Base-by-base conservation (phyloP, 192 early-diverging fungal species). In the Thoreauomyces humboldtii region DNA sequence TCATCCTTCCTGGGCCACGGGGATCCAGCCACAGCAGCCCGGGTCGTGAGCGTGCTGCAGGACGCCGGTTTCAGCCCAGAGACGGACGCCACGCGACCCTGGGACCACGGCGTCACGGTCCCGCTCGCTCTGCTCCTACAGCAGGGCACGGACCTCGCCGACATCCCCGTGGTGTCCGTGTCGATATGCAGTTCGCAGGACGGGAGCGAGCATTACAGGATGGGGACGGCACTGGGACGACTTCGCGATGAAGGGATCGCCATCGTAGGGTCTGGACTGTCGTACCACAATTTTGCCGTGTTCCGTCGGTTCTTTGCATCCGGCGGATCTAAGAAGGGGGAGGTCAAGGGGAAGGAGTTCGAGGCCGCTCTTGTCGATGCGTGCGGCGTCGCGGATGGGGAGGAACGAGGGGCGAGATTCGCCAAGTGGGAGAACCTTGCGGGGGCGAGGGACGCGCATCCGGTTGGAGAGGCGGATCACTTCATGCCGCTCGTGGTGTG, bases 51-150 rank as follows among this genome's bases (percentile, higher is more conserved):
- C 15, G 33, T 74, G 17, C 54, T 82, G 12, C 51, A 47, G 29
- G 38, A 14, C 6, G 70, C 60, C 4, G 77, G 79, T 6, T 64
- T 82, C 63, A 24, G 59, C 19, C 15, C 65, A n/a, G 12, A 25
- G 36, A 33, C 56, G 4, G 66, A 76, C 56, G 32, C 35, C n/a
- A 63, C 53, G 33, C 65, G 80, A 31, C 77, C 77, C 28, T 67
- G 74, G 64, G 82, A 84, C 69, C 82, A 84, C 69, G 82, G 82
- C 37, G 76, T 81, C 0, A 83, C 83, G 50, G 73, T 83, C 11
- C 82, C 78, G 31, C 35, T 82, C 3, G 73, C 69, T 19, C 63
- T 78, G 14, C 22, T 75, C 48, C 45, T 75, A 19, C n/a, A n/a
- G n/a, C n/a, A n/a, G n/a, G n/a, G n/a, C n/a, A 14, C 33, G 14